Base-by-base conservation (phyloP, 192 early-diverging fungal species). In the Pilobolus umbonatus region DNA sequence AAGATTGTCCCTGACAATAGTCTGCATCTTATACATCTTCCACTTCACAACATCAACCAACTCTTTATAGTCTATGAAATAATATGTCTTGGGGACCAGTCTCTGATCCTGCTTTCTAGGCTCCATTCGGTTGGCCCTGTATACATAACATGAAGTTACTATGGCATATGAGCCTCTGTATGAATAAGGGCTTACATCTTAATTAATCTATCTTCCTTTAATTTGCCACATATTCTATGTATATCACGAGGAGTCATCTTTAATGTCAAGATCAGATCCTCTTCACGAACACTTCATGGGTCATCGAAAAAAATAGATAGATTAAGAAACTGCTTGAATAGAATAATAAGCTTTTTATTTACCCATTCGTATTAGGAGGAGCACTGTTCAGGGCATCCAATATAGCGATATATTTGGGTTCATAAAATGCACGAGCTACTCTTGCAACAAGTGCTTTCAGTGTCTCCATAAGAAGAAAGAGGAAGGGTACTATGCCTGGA, bases 11-110 rank as follows among this genome's bases (percentile, higher is more conserved):
- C 75, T 62, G 30, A 88, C 80, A 25, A 74, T 66, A 12, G 71
- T 76, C 32, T 85, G 81, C 73, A 97, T 89, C 69, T 84, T 86
- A 77, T 84, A 90, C 67, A 97, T 92, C 61, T 88, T 86, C 82
- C 82, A 95, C 62, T 94, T 95, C 45, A 95, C 86, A 6, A 93
- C 92, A 59, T 95, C 88, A 0, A 97, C 88, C 73, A 95, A 91
- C n/a, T 86, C 78, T 64, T 89, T 90, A 75, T 94, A 95, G 73
- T 97, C 94, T 11, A 97, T 77, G 65, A 90, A 92, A 69, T 90
- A 94, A 60, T 87, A 93, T 34, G 79, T 79, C 59, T 81, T 81
- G 12, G 81, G 79, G 14, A 80, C 68, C 15, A 73, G 64, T 21
- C 81, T 71, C 54, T 83, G 80, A 55, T 80, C 79, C 22, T 76